Percentiles rank a stretch among this genome's conserved stretches.
These are phyloP conservation scores for Crithidia expoeki DNA, from an alignment of 208 protist genomes.

Conservation along the genomic window DNA sequence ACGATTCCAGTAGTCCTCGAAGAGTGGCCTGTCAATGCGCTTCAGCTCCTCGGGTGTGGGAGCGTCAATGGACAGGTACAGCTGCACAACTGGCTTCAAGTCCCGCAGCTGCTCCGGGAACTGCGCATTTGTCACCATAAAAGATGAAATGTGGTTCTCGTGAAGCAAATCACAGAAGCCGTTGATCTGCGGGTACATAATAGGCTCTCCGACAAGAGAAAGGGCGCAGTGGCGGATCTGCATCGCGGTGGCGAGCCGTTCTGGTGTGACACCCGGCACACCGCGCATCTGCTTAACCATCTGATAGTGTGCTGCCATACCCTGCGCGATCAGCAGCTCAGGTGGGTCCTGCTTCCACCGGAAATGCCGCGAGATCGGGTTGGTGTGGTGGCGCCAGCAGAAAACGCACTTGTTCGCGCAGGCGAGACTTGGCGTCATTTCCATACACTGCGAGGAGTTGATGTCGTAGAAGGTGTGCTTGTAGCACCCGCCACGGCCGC, in stretches of 20 bases:
- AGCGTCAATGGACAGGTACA: conserved; percentile 95
- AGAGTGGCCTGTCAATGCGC: conserved; percentile 88
- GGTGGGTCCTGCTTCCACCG: conserved; percentile 94
- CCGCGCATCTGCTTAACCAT: conserved; percentile 84
- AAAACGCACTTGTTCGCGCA: conserved; percentile 97
- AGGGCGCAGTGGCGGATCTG: conserved; percentile 92
- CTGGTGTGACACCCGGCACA: conserved; percentile 91
- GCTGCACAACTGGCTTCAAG: conserved; percentile 88
- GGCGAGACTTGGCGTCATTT: conserved; percentile 95
- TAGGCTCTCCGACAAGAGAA: conserved; percentile 95
- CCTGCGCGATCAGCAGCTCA: conserved; percentile 89
- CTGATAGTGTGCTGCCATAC: conserved; percentile 80
- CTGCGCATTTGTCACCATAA: conserved; percentile 95
- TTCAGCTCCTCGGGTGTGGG: conserved; percentile 92
- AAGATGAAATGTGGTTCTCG: conserved; percentile 83
- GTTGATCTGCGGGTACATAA: conserved; percentile 96
- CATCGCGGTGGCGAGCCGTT: conserved; percentile 82
- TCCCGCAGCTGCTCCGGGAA: conserved; percentile 81
- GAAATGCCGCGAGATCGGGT: conserved; percentile 92
- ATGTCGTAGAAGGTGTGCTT: conserved; percentile 99
- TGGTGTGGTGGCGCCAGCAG: conserved; percentile 95
- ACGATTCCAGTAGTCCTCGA: conserved; percentile 94
- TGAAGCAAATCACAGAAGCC: conserved; percentile 87
- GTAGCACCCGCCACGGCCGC: conserved; percentile 96
- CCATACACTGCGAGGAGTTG: conserved; percentile 95